Percentiles rank a stretch among this genome's conserved stretches.
Conservation (phyloP, 352 stramenopile species). For the Phytophthora rubi region DNA sequence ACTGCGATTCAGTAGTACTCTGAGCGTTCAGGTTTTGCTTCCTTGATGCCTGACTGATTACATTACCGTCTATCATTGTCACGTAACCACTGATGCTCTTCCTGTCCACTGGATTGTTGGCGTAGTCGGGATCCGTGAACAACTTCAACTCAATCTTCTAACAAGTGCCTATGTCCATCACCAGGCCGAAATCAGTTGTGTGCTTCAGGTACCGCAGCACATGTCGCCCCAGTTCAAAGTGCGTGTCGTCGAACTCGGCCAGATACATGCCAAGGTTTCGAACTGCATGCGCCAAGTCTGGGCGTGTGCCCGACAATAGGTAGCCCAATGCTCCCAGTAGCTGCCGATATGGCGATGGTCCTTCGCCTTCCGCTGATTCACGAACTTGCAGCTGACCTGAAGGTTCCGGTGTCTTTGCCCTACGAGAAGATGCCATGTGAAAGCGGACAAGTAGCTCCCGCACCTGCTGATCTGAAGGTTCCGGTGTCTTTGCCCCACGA, state of each 20-base stretch:
- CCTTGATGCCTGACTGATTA: slow-evolving; percentile 15
- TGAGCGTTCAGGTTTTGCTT: background rate
- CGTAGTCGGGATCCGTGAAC: slow-evolving; percentile 19
- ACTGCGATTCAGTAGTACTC: slow-evolving; percentile 33
- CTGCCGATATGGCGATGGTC: slow-evolving; percentile 9
- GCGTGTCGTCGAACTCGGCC: slow-evolving; percentile 12
- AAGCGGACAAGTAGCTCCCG: slow-evolving; percentile 5
- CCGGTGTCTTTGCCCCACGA: slow-evolving; percentile 17
- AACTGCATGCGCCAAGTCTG: slow-evolving; percentile 26
- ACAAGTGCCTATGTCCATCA: slow-evolving; percentile 10
- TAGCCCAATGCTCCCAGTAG: slow-evolving; percentile 15
- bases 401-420: slow-evolving; percentile 16
- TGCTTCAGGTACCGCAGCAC: slow-evolving; percentile 15
- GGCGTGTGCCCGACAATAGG: slow-evolving; percentile 6
- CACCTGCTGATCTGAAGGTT: slow-evolving; percentile 1
- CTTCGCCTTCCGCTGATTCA: background rate
- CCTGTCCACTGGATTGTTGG: slow-evolving; percentile 12
- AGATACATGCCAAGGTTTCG: slow-evolving; percentile 6
- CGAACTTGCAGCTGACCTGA: slow-evolving; percentile 5
- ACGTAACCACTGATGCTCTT: slow-evolving; percentile 16
- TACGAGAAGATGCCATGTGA: slow-evolving; percentile 21
- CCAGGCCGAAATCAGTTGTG: slow-evolving; percentile 6
- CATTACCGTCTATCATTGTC: slow-evolving; percentile 20
- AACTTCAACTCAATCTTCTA: slow-evolving; percentile 2
- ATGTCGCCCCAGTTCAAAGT: slow-evolving; percentile 12